Evolutionary conservation across 1,139 yeast species (phyloP), one percentile per base, ranked within the genome.

Genomic region (Pichia kudriavzevii): DNA sequence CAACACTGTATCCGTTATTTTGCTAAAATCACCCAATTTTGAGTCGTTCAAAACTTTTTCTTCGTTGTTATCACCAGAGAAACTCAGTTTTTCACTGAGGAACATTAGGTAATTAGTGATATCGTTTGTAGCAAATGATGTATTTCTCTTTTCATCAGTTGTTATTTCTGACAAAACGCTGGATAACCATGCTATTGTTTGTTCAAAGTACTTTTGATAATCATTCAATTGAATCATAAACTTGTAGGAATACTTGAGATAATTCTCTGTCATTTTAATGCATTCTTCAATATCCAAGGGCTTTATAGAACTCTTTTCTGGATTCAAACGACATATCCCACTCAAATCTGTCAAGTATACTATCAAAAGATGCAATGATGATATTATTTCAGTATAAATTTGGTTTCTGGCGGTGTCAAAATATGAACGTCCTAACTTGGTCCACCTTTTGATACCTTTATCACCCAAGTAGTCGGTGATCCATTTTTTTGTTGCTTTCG

Each of bases 391-490:
- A 31, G 70, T 66, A 44, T 71, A 72, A 2, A 73, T 44, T 1
- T 60, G 50, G 40, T 69, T 66, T 35, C 76, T 57, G 1, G 67
- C 54, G 28, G 54, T 52, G 25, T 77, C 83, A 49, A 71, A 77
- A 5, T 67, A 60, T 0, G 64, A 49, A 29, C 64, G 61, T 0
- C 81, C 79, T 16, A 68, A 42, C 38, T 68, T 70, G 9, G 60
- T 58, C 71, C 88, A 71, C 46, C 72, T 65, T 44, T 73, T 76
- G 28, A 74, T 56, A 10, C 85, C 87, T 41, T 83, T 61, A 42
- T 82, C 91, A 2, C 84, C 87, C 26, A 82, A 61, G 18, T 64
- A 56, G 26, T 67, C 67, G 14, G 64, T 61, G 8, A 72, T 43
- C 79, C 79, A 73, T 16, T 62, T 62, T 32, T 59, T 59, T 4